Base-by-base conservation (phyloP, 2,329 filamentous ascomycete genomes). In the Botrytis sinoallii region DNA sequence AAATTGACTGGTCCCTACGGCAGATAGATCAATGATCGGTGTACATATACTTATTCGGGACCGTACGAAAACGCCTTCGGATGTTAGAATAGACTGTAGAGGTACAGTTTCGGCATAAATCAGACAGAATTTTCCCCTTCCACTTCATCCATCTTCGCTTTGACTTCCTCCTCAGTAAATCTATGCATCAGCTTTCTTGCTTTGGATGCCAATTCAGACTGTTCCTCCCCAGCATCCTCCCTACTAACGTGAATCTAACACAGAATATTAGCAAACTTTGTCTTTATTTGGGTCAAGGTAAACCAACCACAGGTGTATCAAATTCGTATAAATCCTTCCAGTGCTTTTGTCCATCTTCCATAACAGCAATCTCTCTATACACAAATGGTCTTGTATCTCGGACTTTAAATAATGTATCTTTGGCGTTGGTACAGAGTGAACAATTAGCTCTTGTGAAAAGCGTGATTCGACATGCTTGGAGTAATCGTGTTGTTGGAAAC, bases 301-400 rank as follows among this genome's bases (percentile, higher is more conserved):
- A 32, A 78, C 79, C 5, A 72, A 95, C 92, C 79, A 95, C 93
- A 0, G 93, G 93, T 12, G 93, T 92, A 77, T 95, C 93, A 81
- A 94, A 93, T 74, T 94, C 92, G 80, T 95, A 95, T 1, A 94
- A 79, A 67, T 90, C 86, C 79, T 88, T 90, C 93, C 93, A 95
- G 38, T 85, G 83, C 75, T 89, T 87, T 25, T 87, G 86, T 40
- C 89, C 87, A 0, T 87, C 85, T 67, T 87, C 86, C 83, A 92
- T 89, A 67, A 95, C 89, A 80, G 94, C 87, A 75, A 93, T 85
- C 81, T 94, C 91, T 12, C 85, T 84, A 81, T 90, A 94, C 29
- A 86, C 86, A 81, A 95, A 93, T 0, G 90, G 90, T 40, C 90
- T 85, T 42, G 84, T 82, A 73, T 92, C 88, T 87, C 89, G 91